A percentile compares a stretch with the other conserved stretches of the same genome.
These are phyloP conservation scores for Spinellus fusiger DNA, from an alignment of 192 early-diverging fungal species.

Conservation along the genomic window DNA sequence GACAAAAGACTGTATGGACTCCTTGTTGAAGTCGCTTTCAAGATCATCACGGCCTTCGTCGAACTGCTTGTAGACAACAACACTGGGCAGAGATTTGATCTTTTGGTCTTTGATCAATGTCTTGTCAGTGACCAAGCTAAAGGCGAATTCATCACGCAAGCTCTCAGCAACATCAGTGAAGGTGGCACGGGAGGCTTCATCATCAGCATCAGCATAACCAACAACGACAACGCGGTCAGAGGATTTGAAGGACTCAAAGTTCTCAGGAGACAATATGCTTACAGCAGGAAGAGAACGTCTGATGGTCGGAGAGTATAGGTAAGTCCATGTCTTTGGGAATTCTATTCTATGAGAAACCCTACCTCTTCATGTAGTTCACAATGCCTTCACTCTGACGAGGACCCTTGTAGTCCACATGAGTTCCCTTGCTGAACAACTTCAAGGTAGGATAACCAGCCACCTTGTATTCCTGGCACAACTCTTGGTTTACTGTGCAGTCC, in stretches of 20 bases:
- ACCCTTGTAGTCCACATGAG: constrained; percentile 73
- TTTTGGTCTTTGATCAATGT: constrained; percentile 48
- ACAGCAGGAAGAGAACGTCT: constrained; percentile 82
- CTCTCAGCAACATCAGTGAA: constrained; percentile 67
- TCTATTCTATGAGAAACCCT: constrained; percentile 15
- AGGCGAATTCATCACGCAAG: constrained; percentile 82
- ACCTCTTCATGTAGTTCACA: constrained; percentile 91
- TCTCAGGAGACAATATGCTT: constrained; percentile 58
- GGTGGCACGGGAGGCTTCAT: constrained; percentile 57
- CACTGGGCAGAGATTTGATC: constrained; percentile 47
- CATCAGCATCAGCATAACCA: constrained; percentile 64
- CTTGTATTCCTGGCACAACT: constrained; percentile 75
- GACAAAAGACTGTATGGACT: constrained; percentile 64
- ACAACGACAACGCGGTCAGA: constrained; percentile 90
- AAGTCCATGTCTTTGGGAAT: no score
- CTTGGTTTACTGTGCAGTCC: constrained; percentile 88
- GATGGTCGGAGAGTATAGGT: background rate
- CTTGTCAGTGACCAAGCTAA: constrained; percentile 72
- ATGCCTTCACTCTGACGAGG: constrained; percentile 82
- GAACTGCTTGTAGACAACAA: constrained; percentile 88
- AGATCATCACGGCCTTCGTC: constrained; percentile 76
- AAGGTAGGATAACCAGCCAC: constrained; percentile 91
- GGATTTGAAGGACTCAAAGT: constrained; percentile 66
- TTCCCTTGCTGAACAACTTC: constrained; percentile 82
- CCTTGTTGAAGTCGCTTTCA: constrained; percentile 49